A percentile compares a stretch with the other conserved stretches of the same genome.
phyloP scores from a whole-genome alignment of 768 basidiomycete species.

The Hydnomerulius pinastri region DNA sequence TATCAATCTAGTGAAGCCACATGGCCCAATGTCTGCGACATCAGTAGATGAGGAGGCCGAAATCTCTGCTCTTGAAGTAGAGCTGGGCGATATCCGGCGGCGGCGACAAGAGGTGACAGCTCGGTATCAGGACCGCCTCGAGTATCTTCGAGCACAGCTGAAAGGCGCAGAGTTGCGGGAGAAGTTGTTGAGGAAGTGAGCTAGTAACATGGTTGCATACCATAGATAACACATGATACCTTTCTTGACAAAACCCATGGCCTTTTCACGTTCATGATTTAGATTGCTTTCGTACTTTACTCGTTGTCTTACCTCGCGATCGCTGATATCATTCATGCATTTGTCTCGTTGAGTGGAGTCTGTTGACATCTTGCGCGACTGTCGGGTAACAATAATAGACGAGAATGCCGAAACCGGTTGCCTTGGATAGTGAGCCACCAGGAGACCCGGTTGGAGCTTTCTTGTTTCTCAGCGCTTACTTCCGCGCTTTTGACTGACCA shows the following conservation, averaged over 20 bases:
- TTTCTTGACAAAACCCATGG: neutral
- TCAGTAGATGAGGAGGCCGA: constrained; percentile 39
- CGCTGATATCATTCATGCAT: neutral
- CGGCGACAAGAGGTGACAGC: constrained; percentile 69
- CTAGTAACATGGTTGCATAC: neutral
- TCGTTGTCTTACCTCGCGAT: constrained; percentile 5
- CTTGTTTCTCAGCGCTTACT: no score
- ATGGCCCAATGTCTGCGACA: constrained; percentile 15
- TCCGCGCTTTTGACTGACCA: neutral
- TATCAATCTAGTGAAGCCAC: constrained; percentile 53
- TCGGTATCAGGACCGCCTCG: constrained; percentile 75
- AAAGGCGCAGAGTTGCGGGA: constrained; percentile 85
- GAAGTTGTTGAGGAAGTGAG: constrained; percentile 67
- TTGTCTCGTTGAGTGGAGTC: neutral
- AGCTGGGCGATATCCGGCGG: constrained; percentile 69
- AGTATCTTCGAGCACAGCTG: constrained; percentile 78
- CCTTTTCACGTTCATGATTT: constrained; percentile 6
- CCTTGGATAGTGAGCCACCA: no score
- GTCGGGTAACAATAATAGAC: no score
- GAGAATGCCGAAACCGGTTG: neutral
- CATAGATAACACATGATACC: constrained; percentile 2
- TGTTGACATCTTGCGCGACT: no score
- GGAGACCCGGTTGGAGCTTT: no score
- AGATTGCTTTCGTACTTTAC: constrained; percentile 13
- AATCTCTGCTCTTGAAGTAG: constrained; percentile 45